Base-by-base conservation (phyloP, 768 basidiomycete species). In the Trametes maxima region DNA sequence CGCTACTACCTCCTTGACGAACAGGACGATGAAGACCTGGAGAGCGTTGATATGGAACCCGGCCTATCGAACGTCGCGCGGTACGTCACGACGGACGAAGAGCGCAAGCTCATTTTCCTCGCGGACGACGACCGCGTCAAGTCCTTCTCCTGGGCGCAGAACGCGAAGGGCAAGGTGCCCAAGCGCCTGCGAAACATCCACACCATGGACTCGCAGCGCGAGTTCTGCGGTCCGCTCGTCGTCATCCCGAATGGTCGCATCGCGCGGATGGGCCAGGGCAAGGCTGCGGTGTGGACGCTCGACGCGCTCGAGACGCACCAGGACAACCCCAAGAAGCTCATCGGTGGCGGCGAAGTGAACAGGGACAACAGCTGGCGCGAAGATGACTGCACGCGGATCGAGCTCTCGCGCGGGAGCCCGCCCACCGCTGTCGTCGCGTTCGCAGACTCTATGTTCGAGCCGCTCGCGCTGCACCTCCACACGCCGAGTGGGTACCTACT, bases 91-190 rank as follows among this genome's bases (percentile, higher is more conserved):
- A 62, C 72, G 11, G 75, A 78, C 59, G 74, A 74, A 6, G 60
- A 65, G 21, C 70, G 74, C 36, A 76, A 72, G 36, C 70, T 79
- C 5, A 63, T 79, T 4, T 76, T 75, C 58, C 68, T 70, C 5
- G 78, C 70, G 2, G 79, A 80, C 54, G 36, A 24, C 8, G 56
- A 66, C 22, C 64, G 78, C 13, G 60, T 79, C 63, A 80, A 79
- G 62, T 75, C 77, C 2, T 80, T 73, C 62, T 57, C 58, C 10
- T 78, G 75, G 28, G 28, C 28, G 28, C 28, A 8, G 28, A 33
- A 33, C 8, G 28, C 28, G 73, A 33, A 36, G 22, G 39, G 10
- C n/a, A 25, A 25, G 25, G 28, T 33, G 28, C 28, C 28, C 8
- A 24, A 33, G 6, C 46, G 47, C 10, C 50, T 55, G 7, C 56